phyloP scores from a whole-genome alignment of 257 asterid species.

The Solanum pennellii region DNA sequence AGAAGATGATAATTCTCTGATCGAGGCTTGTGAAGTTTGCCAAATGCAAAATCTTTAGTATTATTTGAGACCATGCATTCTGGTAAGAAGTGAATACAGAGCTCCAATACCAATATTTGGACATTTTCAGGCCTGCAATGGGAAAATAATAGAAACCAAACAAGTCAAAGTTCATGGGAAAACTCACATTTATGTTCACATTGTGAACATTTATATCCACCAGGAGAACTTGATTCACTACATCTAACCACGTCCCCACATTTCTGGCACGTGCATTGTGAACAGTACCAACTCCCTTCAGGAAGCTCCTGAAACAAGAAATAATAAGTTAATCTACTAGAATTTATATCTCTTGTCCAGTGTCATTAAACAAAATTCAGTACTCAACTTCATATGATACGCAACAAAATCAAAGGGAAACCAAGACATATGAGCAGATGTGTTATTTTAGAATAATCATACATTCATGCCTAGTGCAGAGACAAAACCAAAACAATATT shows the following conservation, averaged over 20 bases:
- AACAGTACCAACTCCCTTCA: constrained; percentile 96
- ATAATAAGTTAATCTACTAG: not conserved
- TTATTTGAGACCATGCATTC: not conserved
- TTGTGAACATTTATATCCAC: constrained; percentile 63
- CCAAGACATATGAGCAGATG: not conserved
- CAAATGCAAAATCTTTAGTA: not conserved
- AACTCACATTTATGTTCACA: constrained; percentile 75
- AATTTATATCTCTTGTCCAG: not conserved
- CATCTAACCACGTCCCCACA: constrained; percentile 60
- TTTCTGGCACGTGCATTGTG: constrained; percentile 85
- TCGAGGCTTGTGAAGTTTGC: not conserved
- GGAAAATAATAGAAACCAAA: not conserved
- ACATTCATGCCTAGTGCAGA: not conserved
- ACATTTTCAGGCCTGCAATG: not conserved
- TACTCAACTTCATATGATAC: not conserved
- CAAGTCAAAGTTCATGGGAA: constrained; percentile 1
- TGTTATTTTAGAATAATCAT: not conserved
- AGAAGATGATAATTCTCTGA: not conserved
- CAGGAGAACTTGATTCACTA: constrained; percentile 32
- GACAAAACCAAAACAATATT: not conserved
- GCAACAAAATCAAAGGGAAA: not conserved
- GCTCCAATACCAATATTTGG: not conserved
- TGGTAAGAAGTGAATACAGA: not conserved
- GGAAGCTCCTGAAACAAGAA: constrained; percentile 66
- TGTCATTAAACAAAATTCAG: not conserved